These are phyloP conservation scores for Corylus avellana DNA, from an alignment of 306 rosid species.

Conservation along the genomic window DNA sequence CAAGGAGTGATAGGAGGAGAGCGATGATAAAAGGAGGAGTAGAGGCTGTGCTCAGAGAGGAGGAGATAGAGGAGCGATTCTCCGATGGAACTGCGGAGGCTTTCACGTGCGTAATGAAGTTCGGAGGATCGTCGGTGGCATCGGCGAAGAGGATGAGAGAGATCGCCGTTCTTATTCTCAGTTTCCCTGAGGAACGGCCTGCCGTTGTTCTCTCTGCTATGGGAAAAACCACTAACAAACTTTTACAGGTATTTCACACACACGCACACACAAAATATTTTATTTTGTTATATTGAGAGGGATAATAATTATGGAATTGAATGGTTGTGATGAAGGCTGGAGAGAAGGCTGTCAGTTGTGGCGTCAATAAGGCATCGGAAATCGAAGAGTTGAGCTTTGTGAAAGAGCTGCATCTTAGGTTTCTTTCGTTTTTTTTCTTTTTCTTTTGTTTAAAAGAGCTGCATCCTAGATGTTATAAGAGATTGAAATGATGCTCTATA, in stretches of 20 bases:
- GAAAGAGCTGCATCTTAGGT: conserved; percentile 73
- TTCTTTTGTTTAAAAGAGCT: neutral
- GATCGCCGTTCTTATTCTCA: conserved; percentile 67
- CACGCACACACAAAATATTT: neutral
- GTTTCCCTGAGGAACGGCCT: conserved; percentile 84
- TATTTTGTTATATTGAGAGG: neutral
- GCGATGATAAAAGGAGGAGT: neutral
- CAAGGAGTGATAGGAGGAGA: neutral
- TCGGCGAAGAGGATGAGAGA: conserved; percentile 82
- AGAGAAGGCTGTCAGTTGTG: conserved; percentile 90
- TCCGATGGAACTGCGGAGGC: conserved; percentile 42
- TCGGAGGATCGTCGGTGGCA: conserved; percentile 93
- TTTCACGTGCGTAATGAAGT: conserved; percentile 81
- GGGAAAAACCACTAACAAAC: conserved; percentile 93
- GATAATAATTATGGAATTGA: conserved; percentile 8
- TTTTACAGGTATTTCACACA: conserved; percentile 56
- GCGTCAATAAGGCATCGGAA: conserved; percentile 59
- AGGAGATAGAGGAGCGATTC: conserved; percentile 23
- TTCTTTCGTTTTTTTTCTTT: neutral
- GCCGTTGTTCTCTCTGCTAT: conserved; percentile 88
- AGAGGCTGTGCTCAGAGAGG: conserved; percentile 35
- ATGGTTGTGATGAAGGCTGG: conserved; percentile 67
- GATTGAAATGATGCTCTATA: neutral
- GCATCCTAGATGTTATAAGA: neutral
- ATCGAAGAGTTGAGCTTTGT: conserved; percentile 68